A percentile compares a stretch with the other conserved stretches of the same genome.
phyloP scores from a whole-genome alignment of 345 rosid genomes.

The Aquilaria sinensis region DNA sequence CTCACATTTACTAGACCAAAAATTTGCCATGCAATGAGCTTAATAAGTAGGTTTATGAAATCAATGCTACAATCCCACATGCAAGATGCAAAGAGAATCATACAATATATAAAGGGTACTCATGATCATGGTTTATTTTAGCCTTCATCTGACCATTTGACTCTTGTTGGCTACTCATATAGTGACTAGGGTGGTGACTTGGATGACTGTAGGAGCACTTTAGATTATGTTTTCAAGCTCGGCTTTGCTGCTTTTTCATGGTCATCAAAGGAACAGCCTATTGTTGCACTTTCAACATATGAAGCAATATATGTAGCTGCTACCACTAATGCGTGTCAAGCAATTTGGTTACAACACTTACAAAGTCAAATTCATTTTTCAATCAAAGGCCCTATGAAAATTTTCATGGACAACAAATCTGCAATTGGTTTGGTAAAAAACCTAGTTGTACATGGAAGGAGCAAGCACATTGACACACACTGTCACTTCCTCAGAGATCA shows the following conservation, averaged over 20 bases:
- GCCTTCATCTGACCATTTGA: too few species aligned
- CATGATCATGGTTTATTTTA: too few species aligned
- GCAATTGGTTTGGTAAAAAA: background rate
- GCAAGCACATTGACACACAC: background rate
- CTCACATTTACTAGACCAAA: background rate
- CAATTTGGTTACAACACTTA: background rate
- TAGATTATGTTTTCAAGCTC: background rate
- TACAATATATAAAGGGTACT: too few species aligned
- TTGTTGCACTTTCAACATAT: background rate
- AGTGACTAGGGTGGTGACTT: background rate
- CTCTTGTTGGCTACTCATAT: background rate
- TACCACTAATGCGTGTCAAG: background rate
- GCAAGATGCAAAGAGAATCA: background rate
- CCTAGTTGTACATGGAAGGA: background rate
- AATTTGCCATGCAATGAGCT: background rate
- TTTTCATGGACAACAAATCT: background rate
- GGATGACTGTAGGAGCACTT: background rate
- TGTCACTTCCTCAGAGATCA: background rate
- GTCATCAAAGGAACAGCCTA: background rate
- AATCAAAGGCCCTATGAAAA: too few species aligned
- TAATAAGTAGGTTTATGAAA: too few species aligned
- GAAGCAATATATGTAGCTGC: background rate
- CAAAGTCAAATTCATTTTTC: too few species aligned
- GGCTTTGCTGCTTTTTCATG: background rate
- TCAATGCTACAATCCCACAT: background rate